These are phyloP conservation scores for Diaporthe amygdali DNA, from an alignment of 2,329 filamentous ascomycete genomes.

Conservation along the genomic window DNA sequence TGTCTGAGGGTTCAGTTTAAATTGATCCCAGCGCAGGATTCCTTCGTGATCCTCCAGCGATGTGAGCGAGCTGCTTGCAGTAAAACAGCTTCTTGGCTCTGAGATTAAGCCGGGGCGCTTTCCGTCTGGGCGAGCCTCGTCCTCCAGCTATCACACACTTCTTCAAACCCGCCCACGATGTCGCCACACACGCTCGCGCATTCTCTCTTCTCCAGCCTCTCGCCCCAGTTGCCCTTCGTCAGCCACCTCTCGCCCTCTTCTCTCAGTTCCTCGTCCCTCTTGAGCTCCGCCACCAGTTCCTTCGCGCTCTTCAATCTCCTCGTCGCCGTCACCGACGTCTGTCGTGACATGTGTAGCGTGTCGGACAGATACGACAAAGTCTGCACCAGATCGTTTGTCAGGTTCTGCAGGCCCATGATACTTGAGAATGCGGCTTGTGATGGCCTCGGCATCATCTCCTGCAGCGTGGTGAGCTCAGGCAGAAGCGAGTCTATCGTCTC, in stretches of 20 bases:
- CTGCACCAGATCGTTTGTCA: conserved; percentile 76
- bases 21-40: not conserved
- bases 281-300: conserved; percentile 85
- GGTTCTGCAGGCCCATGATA: conserved; percentile 69
- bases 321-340: conserved; percentile 82
- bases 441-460: conserved; percentile 70
- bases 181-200: conserved; percentile 85
- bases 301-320: conserved; percentile 80
- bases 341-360: conserved; percentile 90
- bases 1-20: not conserved
- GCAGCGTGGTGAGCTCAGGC: conserved; percentile 68
- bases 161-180: conserved; percentile 91
- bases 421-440: conserved; percentile 68
- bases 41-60: not conserved
- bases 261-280: conserved; percentile 78
- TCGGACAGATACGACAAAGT: conserved; percentile 88
- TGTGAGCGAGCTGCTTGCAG: not conserved
- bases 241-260: conserved; percentile 87
- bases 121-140: conserved; percentile 72
- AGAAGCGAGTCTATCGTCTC: conserved; percentile 73
- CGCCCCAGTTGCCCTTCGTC: conserved; percentile 81
- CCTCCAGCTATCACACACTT: conserved; percentile 85
- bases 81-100: not conserved
- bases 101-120: conserved; percentile 43
- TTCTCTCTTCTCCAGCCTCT: conserved; percentile 75